Conservation (phyloP, 2,329 filamentous ascomycete genomes). For the Lachnellula hyalina region DNA sequence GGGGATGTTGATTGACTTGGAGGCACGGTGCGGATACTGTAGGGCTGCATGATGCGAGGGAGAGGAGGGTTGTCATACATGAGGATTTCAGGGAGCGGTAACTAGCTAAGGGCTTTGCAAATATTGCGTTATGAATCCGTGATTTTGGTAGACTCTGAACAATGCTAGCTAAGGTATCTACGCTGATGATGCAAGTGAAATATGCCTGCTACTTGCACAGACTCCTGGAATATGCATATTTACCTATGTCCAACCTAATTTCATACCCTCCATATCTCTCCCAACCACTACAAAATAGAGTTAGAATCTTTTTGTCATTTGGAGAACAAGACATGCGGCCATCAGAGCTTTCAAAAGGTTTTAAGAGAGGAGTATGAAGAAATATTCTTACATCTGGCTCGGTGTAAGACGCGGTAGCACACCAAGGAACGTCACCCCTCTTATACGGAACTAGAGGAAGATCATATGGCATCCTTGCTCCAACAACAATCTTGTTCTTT, state of each 20-base stretch:
- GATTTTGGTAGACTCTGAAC: too few species aligned
- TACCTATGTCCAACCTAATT: not conserved
- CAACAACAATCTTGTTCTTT: conserved; percentile 45
- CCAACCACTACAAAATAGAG: conserved; percentile 18
- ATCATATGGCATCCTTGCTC: conserved; percentile 77
- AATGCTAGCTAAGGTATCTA: too few species aligned
- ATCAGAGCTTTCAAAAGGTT: not conserved
- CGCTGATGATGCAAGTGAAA: too few species aligned
- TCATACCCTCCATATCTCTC: conserved; percentile 15
- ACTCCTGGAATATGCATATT: not conserved
- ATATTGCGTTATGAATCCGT: not conserved
- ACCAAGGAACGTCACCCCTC: conserved; percentile 67
- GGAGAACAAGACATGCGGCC: conserved; percentile 31
- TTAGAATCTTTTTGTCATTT: conserved; percentile 1
- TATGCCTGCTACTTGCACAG: not conserved
- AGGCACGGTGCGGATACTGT: not conserved
- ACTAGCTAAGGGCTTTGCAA: too few species aligned
- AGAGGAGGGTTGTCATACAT: not conserved
- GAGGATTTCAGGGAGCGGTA: too few species aligned
- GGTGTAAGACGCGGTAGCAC: conserved; percentile 53
- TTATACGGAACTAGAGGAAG: conserved; percentile 66
- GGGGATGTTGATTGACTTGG: not conserved
- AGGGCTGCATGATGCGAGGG: too few species aligned
- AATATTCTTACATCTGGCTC: conserved; percentile 50
- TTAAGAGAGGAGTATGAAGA: not conserved